Evolutionary conservation across 2,329 filamentous ascomycete species (phyloP).

Genomic region (Aspergillus alliaceus): DNA sequence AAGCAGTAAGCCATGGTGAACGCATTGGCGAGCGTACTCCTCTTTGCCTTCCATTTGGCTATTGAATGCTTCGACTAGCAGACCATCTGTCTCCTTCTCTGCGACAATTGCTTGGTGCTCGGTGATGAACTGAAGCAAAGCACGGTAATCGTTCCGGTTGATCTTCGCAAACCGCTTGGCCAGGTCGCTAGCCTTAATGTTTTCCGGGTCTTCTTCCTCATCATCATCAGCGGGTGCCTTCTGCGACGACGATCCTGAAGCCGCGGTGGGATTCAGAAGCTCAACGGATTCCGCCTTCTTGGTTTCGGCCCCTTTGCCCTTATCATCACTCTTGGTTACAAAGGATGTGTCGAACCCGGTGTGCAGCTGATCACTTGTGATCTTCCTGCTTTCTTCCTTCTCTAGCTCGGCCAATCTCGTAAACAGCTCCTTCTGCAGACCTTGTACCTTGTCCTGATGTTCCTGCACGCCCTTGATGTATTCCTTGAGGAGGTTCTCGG

Average conservation of each 20-base stretch:
- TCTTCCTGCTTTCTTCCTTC: slow-evolving; percentile 81
- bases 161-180: slow-evolving; percentile 83
- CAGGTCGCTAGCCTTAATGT: slow-evolving; percentile 72
- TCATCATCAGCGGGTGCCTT: slow-evolving; percentile 46
- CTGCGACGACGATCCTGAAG: slow-evolving; percentile 47
- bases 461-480: slow-evolving; percentile 77
- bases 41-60: slow-evolving; percentile 74
- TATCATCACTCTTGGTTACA: slow-evolving; percentile 62
- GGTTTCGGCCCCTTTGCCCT: slow-evolving; percentile 45
- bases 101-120: slow-evolving; percentile 74
- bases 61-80: slow-evolving; percentile 90
- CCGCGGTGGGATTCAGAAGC: slow-evolving; percentile 68
- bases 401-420: slow-evolving; percentile 78
- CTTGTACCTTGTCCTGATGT: slow-evolving; percentile 75
- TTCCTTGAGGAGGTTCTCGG: slow-evolving; percentile 67
- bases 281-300: slow-evolving; percentile 56
- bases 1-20: slow-evolving; percentile 87
- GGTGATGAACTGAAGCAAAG: slow-evolving; percentile 75
- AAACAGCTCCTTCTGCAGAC: slow-evolving; percentile 72
- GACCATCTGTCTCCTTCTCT: slow-evolving; percentile 85
- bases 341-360: slow-evolving; percentile 88
- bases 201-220: slow-evolving; percentile 64
- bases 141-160: slow-evolving; percentile 69
- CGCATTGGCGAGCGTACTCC: slow-evolving; percentile 78
- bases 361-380: slow-evolving; percentile 86